These are phyloP conservation scores for Aspergillus sp. DNA, from an alignment of 2,329 filamentous ascomycete species.

Conservation along the genomic window DNA sequence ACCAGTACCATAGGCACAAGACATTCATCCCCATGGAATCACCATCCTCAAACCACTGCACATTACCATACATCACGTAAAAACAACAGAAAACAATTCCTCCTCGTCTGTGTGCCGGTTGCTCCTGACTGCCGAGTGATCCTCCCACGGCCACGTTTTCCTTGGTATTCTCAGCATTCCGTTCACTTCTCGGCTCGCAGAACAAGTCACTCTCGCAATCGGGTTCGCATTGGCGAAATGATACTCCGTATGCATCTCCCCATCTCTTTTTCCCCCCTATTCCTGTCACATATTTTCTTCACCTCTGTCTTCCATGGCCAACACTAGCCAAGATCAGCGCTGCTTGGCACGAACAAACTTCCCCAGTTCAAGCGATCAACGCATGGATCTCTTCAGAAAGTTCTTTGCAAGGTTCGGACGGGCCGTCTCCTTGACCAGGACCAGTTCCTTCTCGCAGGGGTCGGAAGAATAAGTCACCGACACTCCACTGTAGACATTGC, in stretches of 20 bases:
- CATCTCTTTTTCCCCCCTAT: neutral
- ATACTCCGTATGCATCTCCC: neutral
- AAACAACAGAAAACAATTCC: neutral
- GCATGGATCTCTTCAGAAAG: conserved; percentile 15
- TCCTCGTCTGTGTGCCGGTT: neutral
- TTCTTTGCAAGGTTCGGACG: conserved; percentile 16
- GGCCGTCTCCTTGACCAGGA: conserved; percentile 23
- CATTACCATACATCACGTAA: no score
- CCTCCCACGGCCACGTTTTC: neutral
- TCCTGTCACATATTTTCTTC: no score
- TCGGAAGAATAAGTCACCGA: conserved; percentile 39
- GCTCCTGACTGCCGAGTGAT: neutral
- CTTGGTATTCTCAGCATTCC: neutral
- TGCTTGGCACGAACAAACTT: neutral
- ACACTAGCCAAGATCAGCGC: no score
- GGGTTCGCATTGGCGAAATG: no score
- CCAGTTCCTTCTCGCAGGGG: conserved; percentile 40
- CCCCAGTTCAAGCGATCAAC: conserved; percentile 5
- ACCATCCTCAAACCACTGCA: no score
- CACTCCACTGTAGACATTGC: conserved; percentile 31
- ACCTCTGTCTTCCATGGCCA: neutral
- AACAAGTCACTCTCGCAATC: no score
- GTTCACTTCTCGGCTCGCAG: neutral
- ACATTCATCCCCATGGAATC: no score
- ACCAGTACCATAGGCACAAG: no score